Percentiles rank a stretch among this genome's conserved stretches.
These are phyloP conservation scores for Rhodotorula kratochvilovae DNA, from an alignment of 768 basidiomycete genomes.

Conservation along the genomic window DNA sequence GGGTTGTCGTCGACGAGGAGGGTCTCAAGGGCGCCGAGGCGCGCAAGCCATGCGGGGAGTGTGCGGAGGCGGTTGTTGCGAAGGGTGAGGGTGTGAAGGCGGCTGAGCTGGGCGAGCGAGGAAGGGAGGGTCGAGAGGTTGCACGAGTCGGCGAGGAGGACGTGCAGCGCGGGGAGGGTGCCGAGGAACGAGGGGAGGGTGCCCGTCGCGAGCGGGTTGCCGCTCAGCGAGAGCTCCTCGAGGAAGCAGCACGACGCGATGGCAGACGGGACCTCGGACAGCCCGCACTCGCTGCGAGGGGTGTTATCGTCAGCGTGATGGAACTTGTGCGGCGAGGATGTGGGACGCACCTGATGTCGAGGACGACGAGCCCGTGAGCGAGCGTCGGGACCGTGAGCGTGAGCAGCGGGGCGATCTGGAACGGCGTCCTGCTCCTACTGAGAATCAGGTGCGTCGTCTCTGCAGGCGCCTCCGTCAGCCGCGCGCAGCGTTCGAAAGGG, in stretches of 20 bases:
- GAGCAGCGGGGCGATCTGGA: constrained; percentile 71
- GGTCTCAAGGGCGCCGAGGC: constrained; percentile 71
- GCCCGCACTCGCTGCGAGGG: constrained; percentile 52
- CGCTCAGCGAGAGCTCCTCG: constrained; percentile 89
- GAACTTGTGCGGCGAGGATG: not conserved
- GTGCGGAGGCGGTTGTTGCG: constrained; percentile 81
- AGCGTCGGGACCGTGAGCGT: constrained; percentile 66
- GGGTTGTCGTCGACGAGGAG: constrained; percentile 93
- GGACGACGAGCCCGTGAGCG: constrained; percentile 70
- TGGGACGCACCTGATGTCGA: constrained; percentile 66
- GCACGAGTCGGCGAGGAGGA: constrained; percentile 88
- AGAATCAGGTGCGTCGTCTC: constrained; percentile 92
- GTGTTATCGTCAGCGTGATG: not conserved
- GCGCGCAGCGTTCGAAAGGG: not conserved
- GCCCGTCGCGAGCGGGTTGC: constrained; percentile 67
- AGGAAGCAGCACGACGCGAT: constrained; percentile 73
- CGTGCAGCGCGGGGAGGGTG: constrained; percentile 67
- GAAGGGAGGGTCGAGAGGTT: constrained; percentile 71
- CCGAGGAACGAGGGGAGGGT: constrained; percentile 86
- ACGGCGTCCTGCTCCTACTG: constrained; percentile 71
- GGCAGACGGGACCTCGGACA: constrained; percentile 63
- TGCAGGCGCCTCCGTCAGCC: constrained; percentile 45
- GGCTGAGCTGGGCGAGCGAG: constrained; percentile 65
- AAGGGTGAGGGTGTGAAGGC: constrained; percentile 81
- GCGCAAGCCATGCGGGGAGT: constrained; percentile 91